Evolutionary conservation across 2,329 filamentous ascomycete genomes (phyloP).

Genomic region (Colletotrichum sp.): DNA sequence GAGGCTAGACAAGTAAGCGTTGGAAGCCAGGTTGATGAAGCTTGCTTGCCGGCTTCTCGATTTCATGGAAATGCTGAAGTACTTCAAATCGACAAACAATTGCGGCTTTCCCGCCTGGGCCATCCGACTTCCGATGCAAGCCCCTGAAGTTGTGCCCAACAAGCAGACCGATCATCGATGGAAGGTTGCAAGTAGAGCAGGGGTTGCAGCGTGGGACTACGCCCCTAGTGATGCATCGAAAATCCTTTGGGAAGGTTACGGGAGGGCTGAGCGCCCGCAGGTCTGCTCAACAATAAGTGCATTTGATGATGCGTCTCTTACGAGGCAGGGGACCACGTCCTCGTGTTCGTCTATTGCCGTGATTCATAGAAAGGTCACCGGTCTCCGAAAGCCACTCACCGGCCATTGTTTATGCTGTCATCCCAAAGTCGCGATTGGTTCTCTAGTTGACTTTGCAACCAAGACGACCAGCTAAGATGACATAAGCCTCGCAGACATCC

Average conservation of each 20-base stretch:
- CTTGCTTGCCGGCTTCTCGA: background rate
- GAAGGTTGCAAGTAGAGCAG: background rate
- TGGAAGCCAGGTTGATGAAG: background rate
- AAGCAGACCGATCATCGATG: background rate
- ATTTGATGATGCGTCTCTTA: background rate
- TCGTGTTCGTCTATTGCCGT: background rate
- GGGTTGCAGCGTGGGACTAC: background rate
- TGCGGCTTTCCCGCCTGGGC: background rate
- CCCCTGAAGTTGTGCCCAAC: background rate
- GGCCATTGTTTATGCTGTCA: background rate
- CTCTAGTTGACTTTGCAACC: background rate
- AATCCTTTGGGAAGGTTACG: slow-evolving; percentile 10
- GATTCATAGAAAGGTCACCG: background rate
- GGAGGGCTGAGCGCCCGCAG: background rate
- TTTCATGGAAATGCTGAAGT: background rate
- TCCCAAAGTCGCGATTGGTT: background rate
- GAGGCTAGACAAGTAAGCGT: background rate
- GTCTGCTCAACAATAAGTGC: background rate
- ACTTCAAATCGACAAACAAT: background rate
- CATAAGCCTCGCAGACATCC: background rate
- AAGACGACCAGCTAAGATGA: background rate
- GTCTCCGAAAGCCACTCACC: background rate
- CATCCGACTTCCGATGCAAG: background rate
- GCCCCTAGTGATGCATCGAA: slow-evolving; percentile 1
- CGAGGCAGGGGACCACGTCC: background rate